Conservation (phyloP, 2,329 filamentous ascomycete genomes). For the Cladosporium colombiae region DNA sequence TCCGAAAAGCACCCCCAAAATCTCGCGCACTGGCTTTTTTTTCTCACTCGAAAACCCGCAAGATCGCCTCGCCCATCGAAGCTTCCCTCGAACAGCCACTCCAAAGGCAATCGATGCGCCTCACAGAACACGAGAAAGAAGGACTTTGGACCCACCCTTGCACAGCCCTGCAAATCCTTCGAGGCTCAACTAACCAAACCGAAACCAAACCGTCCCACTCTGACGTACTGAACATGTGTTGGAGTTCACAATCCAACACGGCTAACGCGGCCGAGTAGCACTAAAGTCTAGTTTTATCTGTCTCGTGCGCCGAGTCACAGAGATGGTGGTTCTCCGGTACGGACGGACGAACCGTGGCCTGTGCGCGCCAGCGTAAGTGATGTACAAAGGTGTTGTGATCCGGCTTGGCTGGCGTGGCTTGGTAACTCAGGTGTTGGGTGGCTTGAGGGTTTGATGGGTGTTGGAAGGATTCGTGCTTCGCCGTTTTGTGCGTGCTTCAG, state of each 20-base stretch:
- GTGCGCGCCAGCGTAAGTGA: constrained; percentile 5
- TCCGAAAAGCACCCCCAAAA: not conserved
- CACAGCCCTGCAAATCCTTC: constrained; percentile 7
- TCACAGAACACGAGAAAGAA: constrained; percentile 44
- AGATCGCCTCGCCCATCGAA: not conserved
- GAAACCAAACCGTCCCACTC: not conserved
- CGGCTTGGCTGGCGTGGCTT: constrained; percentile 1
- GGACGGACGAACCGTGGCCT: not conserved
- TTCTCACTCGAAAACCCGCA: not conserved
- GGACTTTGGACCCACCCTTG: not conserved
- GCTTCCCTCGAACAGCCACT: not conserved
- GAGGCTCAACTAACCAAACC: not conserved
- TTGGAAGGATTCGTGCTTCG: constrained; percentile 1
- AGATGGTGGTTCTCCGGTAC: not conserved
- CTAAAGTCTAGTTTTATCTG: not conserved
- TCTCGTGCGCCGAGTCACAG: not conserved
- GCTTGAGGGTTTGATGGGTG: not conserved
- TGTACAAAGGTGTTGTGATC: not conserved
- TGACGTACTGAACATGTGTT: not conserved
- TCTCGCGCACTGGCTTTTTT: not conserved
- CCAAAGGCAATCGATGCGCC: constrained; percentile 5
- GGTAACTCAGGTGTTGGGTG: not conserved
- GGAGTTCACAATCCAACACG: not conserved
- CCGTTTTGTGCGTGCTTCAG: not conserved
- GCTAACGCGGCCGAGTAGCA: not conserved